Percentiles rank a stretch among this genome's conserved stretches.
These are phyloP conservation scores for Xylogone sp. DNA, from an alignment of 2,329 filamentous ascomycete species.

Conservation along the genomic window DNA sequence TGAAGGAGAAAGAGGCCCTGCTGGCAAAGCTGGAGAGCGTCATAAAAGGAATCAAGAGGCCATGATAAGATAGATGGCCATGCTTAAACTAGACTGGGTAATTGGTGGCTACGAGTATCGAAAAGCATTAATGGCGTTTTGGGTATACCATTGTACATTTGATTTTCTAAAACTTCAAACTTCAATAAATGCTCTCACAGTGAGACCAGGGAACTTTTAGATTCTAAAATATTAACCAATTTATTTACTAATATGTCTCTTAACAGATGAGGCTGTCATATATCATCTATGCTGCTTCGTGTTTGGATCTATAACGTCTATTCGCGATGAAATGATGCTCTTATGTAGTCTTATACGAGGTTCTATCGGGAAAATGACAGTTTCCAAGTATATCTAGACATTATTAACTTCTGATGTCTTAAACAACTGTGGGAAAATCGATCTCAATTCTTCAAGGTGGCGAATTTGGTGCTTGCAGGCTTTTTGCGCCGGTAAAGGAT, in stretches of 20 bases:
- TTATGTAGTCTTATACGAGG: background rate
- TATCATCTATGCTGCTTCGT: background rate
- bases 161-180: background rate
- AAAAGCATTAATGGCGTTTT: background rate
- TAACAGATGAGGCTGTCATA: background rate
- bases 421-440: constrained; percentile 81
- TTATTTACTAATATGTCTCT: too few species aligned
- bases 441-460: constrained; percentile 70
- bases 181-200: background rate
- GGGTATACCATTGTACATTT: background rate
- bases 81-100: too few species aligned
- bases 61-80: constrained; percentile 33
- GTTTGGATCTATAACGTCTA: background rate
- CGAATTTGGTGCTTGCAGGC: constrained; percentile 74
- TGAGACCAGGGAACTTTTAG: too few species aligned
- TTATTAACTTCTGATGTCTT: constrained; percentile 40
- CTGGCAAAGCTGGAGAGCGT: constrained; percentile 57
- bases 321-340: background rate
- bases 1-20: constrained; percentile 60
- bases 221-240: too few species aligned
- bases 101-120: background rate
- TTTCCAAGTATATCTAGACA: background rate
- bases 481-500: constrained; percentile 57
- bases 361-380: background rate
- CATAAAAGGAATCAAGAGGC: constrained; percentile 55